Evolutionary conservation across 164 flowering plant genomes (phyloP), one percentile per base, ranked within the genome.

Genomic region (Magnolia changhungtana): DNA sequence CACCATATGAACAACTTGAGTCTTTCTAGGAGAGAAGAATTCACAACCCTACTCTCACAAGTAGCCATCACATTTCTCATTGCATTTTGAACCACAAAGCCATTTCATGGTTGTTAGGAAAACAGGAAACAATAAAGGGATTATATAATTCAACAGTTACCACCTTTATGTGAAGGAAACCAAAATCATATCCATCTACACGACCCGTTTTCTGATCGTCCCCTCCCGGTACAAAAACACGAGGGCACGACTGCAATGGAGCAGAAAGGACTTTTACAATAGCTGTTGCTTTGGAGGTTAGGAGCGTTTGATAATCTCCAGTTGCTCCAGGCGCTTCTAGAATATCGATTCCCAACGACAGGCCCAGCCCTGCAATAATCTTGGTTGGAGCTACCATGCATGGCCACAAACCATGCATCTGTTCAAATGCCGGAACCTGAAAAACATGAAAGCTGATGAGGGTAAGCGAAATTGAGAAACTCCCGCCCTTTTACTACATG

Each of bases 331-430:
- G 96, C 85, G 99, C 98, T 89, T 96, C 97, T 51, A 94, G 87
- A 75, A 96, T 96, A 86, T 96, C 96, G 76, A 96, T 90, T 8
- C 92, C 97, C 65, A 96, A 96, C 13, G 99, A 95, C 72, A 93
- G 80, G 59, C 99, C 99, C 73, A 96, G 82, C 14, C 99, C 99
- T 71, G 99, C 99, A 59, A 96, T 96, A 72, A 94, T 96, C 82
- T 94, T 96, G 64, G 99, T 96, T 51, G 99, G 99, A 72, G 99
- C 97, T 66, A 96, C 98, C 98, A 94, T 96, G 87, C 99, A 92
- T 67, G 99, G 92, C 90, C 89, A 77, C 73, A 96, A 74, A 8
- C 91, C 92, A 77, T 95, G 99, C 77, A 89, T 85, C 77, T 83
- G 80, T 74, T 84, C 89, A 87, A 95, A 95, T 70, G 91, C 81